Base-by-base conservation (phyloP, 83 land plant species). In the Thuja plicata region DNA sequence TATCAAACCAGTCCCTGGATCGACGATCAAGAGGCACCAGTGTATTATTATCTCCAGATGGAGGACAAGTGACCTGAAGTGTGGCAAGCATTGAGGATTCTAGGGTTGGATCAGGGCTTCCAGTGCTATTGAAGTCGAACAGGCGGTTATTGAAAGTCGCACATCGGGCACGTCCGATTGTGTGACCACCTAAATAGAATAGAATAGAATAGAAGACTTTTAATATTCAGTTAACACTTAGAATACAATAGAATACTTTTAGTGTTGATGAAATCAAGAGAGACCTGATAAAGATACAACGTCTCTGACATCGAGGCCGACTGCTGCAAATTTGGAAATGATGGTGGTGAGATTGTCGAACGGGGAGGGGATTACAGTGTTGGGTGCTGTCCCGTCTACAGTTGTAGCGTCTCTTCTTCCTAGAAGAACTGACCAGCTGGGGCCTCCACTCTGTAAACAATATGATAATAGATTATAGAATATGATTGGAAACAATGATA, bases 361-460 rank as follows among this genome's bases (percentile, higher is more conserved):
- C 0, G 98, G 97, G 74, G 92, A 87, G 7, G 98, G 98, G 41
- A 96, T 87, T 16, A 48, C 86, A 87, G 0, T 46, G 86, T 93
- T 92, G 5, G 97, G 96, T 50, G 88, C 92, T 8, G 90, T 77
- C 87, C 87, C 77, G 86, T 92, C 92, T 3, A 96, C 91, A 21
- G 93, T 89, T 55, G 88, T 37, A 43, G 94, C 92, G 87, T 96
- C 98, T 71, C 96, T 94, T 88, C 98, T 92, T 41, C 98, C 98
- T 16, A 95, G 87, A n/a, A 86, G 85, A 41, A 96, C 96, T 5
- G 85, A 88, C 98, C 98, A 96, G 13, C 87, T 54, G 32, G 95
- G 97, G 16, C 98, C 98, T 76, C 98, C 98, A 62, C 96, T 95
- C 98, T 96, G 88, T 80, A 52, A 57, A 10, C 34, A 11, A 83